Conservation (phyloP, 179 eudicot species). For the Sideroxylon spinosum region DNA sequence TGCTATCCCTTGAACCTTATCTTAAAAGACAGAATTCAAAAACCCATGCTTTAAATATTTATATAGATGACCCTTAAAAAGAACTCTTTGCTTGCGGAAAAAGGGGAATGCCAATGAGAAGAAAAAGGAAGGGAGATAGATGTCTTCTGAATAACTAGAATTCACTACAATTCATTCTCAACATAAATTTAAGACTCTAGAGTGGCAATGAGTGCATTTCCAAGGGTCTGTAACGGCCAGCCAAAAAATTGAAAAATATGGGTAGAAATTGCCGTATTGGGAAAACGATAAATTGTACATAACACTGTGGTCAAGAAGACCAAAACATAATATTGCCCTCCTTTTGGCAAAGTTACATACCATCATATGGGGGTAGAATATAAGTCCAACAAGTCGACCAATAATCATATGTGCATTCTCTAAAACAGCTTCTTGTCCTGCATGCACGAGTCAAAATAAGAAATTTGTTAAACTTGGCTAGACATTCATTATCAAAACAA, state of each 20-base stretch:
- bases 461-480: not conserved
- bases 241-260: not conserved
- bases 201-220: not conserved
- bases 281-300: not conserved
- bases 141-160: too few relatives aligned
- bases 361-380: constrained; percentile 76
- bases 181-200: not conserved
- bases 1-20: too few relatives aligned
- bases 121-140: too few relatives aligned
- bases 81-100: too few relatives aligned
- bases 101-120: too few relatives aligned
- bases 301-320: not conserved
- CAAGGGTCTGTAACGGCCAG: not conserved
- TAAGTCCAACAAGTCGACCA: constrained; percentile 53
- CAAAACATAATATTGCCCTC: constrained; percentile 1
- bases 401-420: constrained; percentile 56
- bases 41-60: too few relatives aligned
- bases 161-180: too few relatives aligned
- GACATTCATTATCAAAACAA: not conserved
- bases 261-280: not conserved
- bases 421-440: constrained; percentile 65
- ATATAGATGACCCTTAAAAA: too few relatives aligned
- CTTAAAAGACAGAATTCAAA: too few relatives aligned
- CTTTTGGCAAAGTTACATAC: constrained; percentile 31
- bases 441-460: constrained; percentile 19